Base-by-base conservation (phyloP, 208 protist species). In the Polymyxa betae region DNA sequence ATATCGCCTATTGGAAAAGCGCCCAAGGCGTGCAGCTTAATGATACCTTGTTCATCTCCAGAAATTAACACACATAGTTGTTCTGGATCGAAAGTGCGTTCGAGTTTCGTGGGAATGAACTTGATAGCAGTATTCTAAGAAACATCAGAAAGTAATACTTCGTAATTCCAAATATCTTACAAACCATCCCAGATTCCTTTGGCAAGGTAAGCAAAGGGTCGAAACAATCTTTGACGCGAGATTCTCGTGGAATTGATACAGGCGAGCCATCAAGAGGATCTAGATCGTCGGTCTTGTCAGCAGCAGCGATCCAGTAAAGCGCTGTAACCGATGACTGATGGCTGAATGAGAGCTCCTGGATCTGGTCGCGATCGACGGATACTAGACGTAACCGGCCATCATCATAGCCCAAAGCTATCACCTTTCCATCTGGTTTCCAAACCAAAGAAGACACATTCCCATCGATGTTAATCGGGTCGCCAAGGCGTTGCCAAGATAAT, bases 401-500 rank as follows among this genome's bases (percentile, higher is more conserved):
- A n/a, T 5, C 5, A 20, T 82, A 35, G n/a, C 35, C 72, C 72
- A 82, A n/a, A 5, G 72, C 72, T 12, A 82, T 40, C 12, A n/a
- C n/a, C 12, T 35, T 43, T 12, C 35, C 72, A n/a, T 82, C 72
- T 12, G 72, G 72, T n/a, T 35, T 43, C 72, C 72, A 82, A 43
- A 5, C 5, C 16, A 82, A 20, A 43, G 10, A 20, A 5, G 40
- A 20, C 16, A 82, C n/a, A 43, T 5, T 20, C 12, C 72, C 72
- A 29, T 16, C 20, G 35, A 82, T 35, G n/a, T n/a, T 35, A 12
- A 82, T 82, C n/a, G 72, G 72, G 72, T 82, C 72, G 72, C 5
- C 5, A 35, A 82, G 72, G n/a, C 72, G 72, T n/a, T 89, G 45
- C 87, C 87, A 89, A 41, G 32, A 52, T 10, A 89, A 41, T n/a